Conservation (phyloP, 306 rosid species). For the Rosa multiflora region DNA sequence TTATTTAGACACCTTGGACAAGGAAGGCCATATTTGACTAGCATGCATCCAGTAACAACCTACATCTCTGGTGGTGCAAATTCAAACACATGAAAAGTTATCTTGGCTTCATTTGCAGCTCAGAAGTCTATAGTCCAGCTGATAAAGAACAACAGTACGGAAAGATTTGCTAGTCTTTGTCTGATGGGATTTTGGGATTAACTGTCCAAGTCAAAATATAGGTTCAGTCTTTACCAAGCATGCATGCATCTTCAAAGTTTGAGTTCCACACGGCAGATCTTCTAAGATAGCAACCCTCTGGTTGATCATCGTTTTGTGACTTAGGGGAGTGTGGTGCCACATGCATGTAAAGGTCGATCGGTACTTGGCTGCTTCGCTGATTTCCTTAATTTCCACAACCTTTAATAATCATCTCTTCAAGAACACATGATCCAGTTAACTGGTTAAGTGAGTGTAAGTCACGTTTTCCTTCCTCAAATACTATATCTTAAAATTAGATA, state of each 20-base stretch:
- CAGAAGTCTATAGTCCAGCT: not conserved
- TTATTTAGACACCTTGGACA: not conserved
- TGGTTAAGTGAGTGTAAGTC: not conserved
- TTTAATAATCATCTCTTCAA: constrained; percentile 7
- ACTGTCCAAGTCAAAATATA: not conserved
- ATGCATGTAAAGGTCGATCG: not conserved
- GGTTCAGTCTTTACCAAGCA: not conserved
- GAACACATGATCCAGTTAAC: not conserved
- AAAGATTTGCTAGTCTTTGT: not conserved
- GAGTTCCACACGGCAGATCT: constrained; percentile 40
- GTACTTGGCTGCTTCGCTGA: not conserved
- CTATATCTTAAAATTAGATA: not conserved
- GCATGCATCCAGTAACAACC: not conserved
- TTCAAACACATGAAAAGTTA: not conserved
- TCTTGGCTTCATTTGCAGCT: constrained; percentile 4
- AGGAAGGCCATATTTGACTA: not conserved
- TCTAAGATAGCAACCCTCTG: not conserved
- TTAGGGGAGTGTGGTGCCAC: not conserved
- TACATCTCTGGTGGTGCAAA: not conserved
- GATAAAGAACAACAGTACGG: not conserved
- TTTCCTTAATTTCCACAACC: not conserved
- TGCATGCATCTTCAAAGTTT: constrained; percentile 7
- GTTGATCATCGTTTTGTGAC: constrained; percentile 5
- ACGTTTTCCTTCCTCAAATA: not conserved
- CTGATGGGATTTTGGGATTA: not conserved